Evolutionary conservation across 106 monocot genomes (phyloP), one percentile per base, ranked within the genome.

Genomic region (Dendrobium chrysotoxum): DNA sequence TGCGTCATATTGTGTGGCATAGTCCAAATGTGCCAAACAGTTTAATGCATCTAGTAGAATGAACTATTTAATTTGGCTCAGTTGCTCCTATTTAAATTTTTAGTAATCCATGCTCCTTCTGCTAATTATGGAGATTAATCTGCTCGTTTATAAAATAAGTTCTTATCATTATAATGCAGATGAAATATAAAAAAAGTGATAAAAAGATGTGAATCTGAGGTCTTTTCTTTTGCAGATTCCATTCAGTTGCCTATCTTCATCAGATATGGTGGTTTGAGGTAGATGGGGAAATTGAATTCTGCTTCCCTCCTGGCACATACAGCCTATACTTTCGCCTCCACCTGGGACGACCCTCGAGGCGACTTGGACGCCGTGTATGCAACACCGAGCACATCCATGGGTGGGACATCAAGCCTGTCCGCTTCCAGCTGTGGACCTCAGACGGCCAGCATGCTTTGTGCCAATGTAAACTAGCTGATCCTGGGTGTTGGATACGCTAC

Each of bases 211-310:
- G 50, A 50, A 50, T 50, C 11, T 50, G 50, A 16, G 50, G 11
- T 17, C 50, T 15, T 15, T 50, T 11, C 50, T 8, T 61, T 64
- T 81, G 66, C 81, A 89, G 86, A 81, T 89, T 89, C 78, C 76
- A 79, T 9, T 67, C 78, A 20, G 79, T 89, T 38, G 86, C 88
- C 20, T 89, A 86, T 40, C 88, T 89, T 21, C 83, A 89, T 58
- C 88, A 89, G 26, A 81, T 84, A 4, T 89, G 88, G 86, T 89
- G 88, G 86, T 76, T 86, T 44, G 88, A 89, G 66, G 88, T 89
- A 10, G 68, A 50, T 3, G 88, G 86, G 0, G 88, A 89, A 75
- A 41, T 86, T 7, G 86, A 89, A 11, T 89, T 89, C 86, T 81
- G 57, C 78, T 86, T 89, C 79, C 88, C 88, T 0, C 61, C 42